A percentile compares a stretch with the other conserved stretches of the same genome.
These are phyloP conservation scores for Pichia sp. DNA, from an alignment of 1,139 yeast species.

Conservation along the genomic window DNA sequence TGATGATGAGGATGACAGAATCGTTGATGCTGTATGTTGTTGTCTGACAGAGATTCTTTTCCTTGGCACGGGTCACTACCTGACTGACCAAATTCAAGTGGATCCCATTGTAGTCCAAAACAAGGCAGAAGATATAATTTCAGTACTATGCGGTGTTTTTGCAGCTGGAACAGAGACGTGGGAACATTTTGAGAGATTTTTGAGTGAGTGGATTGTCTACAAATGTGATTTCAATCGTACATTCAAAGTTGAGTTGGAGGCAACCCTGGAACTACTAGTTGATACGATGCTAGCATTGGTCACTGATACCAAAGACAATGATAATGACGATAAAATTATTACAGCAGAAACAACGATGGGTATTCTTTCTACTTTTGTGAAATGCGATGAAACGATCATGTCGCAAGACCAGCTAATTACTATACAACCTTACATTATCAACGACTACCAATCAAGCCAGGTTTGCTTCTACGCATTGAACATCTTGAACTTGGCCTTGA, in stretches of 20 bases:
- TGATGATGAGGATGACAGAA: slow-evolving; percentile 64
- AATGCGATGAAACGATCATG: slow-evolving; percentile 43
- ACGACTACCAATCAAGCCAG: slow-evolving; percentile 33
- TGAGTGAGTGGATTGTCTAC: slow-evolving; percentile 35
- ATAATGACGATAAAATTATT: slow-evolving; percentile 1
- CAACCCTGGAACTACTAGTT: slow-evolving; percentile 22
- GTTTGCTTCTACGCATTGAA: slow-evolving; percentile 42
- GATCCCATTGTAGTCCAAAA: slow-evolving; percentile 6
- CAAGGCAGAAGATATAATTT: slow-evolving; percentile 17
- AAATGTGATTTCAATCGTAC: slow-evolving; percentile 20
- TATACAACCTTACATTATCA: slow-evolving; percentile 52
- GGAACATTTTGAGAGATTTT: slow-evolving; percentile 37
- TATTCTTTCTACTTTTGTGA: slow-evolving; percentile 47
- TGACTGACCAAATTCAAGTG: background rate
- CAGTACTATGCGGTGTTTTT: slow-evolving; percentile 35
- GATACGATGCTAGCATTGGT: slow-evolving; percentile 28
- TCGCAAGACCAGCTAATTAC: slow-evolving; percentile 59
- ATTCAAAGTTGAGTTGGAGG: slow-evolving; percentile 11
- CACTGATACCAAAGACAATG: slow-evolving; percentile 15
- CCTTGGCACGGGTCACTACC: slow-evolving; percentile 9
- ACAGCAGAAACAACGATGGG: slow-evolving; percentile 34
- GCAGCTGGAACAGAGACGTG: slow-evolving; percentile 30
- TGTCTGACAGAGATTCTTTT: slow-evolving; percentile 44
- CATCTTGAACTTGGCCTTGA: slow-evolving; percentile 45
- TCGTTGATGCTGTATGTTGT: slow-evolving; percentile 39